phyloP scores from a whole-genome alignment of 345 rosid genomes.

The Durio zibethinus region DNA sequence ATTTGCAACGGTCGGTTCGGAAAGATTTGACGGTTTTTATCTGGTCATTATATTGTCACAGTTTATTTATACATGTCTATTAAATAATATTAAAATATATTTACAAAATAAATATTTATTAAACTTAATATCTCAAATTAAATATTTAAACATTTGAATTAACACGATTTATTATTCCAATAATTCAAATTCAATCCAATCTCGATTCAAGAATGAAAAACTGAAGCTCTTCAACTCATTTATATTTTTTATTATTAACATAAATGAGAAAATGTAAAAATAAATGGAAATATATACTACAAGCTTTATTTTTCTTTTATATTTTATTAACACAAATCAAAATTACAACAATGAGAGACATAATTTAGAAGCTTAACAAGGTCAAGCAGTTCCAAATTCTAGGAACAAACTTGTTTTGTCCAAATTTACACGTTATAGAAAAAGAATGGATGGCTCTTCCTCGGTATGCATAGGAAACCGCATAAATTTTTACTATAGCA shows the following conservation, averaged over 20 bases:
- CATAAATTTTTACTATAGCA: neutral
- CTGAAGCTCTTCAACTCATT: too few relatives aligned
- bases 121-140: too few relatives aligned
- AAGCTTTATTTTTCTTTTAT: neutral
- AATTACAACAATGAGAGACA: neutral
- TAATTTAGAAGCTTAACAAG: neutral
- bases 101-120: too few relatives aligned
- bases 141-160: too few relatives aligned
- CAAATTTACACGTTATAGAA: neutral
- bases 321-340: neutral
- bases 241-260: too few relatives aligned
- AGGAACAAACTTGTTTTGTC: neutral
- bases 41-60: too few relatives aligned
- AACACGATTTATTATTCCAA: too few relatives aligned
- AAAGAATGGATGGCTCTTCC: slow-evolving; percentile 5
- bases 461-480: neutral
- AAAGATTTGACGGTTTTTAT: slow-evolving; percentile 3
- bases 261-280: neutral
- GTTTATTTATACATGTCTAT: too few relatives aligned
- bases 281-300: neutral
- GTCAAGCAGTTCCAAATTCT: neutral
- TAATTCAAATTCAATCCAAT: too few relatives aligned
- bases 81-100: too few relatives aligned
- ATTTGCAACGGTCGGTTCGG: neutral
- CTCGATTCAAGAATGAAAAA: too few relatives aligned